Conservation (phyloP, 108 stramenopile species). For the Phaeodactylum tricornutum region DNA sequence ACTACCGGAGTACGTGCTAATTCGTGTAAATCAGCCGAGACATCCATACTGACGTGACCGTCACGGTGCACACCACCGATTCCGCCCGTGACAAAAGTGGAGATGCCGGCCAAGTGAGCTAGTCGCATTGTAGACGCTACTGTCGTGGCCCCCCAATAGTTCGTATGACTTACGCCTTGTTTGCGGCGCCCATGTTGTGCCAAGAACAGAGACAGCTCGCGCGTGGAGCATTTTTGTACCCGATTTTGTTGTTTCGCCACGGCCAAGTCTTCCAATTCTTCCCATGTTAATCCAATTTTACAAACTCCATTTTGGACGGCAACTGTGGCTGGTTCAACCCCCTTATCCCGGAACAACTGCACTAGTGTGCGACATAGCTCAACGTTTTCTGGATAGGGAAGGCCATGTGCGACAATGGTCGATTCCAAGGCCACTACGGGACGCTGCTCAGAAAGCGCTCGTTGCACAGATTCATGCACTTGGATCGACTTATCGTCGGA, state of each 20-base stretch:
- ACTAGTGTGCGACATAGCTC: conserved; percentile 65
- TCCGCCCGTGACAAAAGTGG: conserved; percentile 90
- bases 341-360: conserved; percentile 40
- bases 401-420: conserved; percentile 97
- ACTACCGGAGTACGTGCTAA: conserved; percentile 82
- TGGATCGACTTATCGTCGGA: no score
- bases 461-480: conserved; percentile 19
- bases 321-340: conserved; percentile 90
- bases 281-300: conserved; percentile 65
- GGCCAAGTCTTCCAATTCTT: conserved; percentile 83
- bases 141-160: conserved; percentile 70
- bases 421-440: conserved; percentile 91
- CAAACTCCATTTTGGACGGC: conserved; percentile 78
- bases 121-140: conserved; percentile 90
- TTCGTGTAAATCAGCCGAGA: conserved; percentile 93
- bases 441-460: conserved; percentile 20
- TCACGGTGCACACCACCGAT: conserved; percentile 94
- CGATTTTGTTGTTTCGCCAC: conserved; percentile 54
- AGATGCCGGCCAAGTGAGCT: conserved; percentile 82
- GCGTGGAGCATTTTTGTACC: conserved; percentile 83
- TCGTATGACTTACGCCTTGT: conserved; percentile 2
- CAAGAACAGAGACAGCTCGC: conserved; percentile 74
- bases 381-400: conserved; percentile 97
- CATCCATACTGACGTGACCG: conserved; percentile 72
- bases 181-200: conserved; percentile 17